Percentiles rank a stretch among this genome's conserved stretches.
These are phyloP conservation scores for Salix viminalis DNA, from an alignment of 345 rosid genomes.

Conservation along the genomic window DNA sequence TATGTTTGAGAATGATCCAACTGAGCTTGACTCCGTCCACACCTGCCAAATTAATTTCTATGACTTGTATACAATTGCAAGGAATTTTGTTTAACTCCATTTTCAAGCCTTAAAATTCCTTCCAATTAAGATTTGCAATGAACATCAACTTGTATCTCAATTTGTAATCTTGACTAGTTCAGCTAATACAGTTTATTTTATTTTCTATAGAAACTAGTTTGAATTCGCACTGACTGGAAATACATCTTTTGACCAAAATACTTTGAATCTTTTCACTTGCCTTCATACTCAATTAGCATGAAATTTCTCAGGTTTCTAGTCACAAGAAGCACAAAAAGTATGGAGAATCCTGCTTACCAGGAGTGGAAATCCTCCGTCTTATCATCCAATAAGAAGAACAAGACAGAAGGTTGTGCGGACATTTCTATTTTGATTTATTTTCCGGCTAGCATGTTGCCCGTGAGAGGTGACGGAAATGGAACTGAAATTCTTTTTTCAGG, in stretches of 20 bases:
- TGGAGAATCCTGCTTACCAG: slow-evolving; percentile 56
- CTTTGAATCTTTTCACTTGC: neutral
- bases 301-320: slow-evolving; percentile 49
- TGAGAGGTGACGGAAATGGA: neutral
- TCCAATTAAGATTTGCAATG: too few relatives aligned
- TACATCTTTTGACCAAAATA: neutral
- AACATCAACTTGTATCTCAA: too few relatives aligned
- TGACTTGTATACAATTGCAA: too few relatives aligned
- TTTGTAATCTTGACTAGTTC: too few relatives aligned
- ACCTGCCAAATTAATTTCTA: too few relatives aligned
- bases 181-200: too few relatives aligned
- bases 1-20: neutral
- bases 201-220: neutral
- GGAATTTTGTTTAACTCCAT: too few relatives aligned
- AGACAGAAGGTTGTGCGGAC: slow-evolving; percentile 38
- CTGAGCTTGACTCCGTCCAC: neutral
- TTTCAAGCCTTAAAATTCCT: too few relatives aligned
- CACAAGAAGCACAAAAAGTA: slow-evolving; percentile 62
- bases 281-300: neutral
- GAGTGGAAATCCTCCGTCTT: slow-evolving; percentile 76
- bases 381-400: slow-evolving; percentile 42
- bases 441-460: neutral
- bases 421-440: neutral
- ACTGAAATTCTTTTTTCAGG: slow-evolving; percentile 31
- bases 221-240: neutral